Evolutionary conservation across 331 rosid genomes (phyloP), one percentile per base, ranked within the genome.

Genomic region (Pyrus hybrid): DNA sequence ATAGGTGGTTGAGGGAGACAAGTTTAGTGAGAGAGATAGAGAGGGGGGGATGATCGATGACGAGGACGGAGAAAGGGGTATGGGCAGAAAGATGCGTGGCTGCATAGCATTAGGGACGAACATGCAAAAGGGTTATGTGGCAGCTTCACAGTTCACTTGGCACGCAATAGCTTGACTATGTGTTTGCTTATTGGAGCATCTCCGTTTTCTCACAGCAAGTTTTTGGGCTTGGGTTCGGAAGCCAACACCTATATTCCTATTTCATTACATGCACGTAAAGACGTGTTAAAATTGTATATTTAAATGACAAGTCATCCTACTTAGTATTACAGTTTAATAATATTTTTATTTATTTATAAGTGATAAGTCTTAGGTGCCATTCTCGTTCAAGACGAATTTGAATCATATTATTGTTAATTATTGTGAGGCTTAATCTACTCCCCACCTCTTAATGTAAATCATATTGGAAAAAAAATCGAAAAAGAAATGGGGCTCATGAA

Each of bases 41-140:
- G n/a, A n/a, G n/a, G n/a, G n/a, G n/a, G 72, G 47, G 58, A 49
- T 70, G 68, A 23, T 72, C 56, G 70, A 72, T 79, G 86, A 83
- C 76, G 68, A 79, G 45, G 85, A 81, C 80, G 79, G 75, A 45
- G n/a, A 37, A 1, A 49, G 62, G 84, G 88, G 91, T 57, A 86
- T 83, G 93, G 84, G 74, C 51, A 14, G 68, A 73, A 23, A 41
- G 75, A 47, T 78, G 86, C 91, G 98, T 88, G 96, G 95, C 97
- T 28, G 51, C 68, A 28, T 56, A 81, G 75, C 51, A 88, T 88
- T 90, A 73, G 97, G 86, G 89, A 80, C 77, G 70, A 72, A 68
- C 98, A 94, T 94, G 97, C 96, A 90, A 84, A 68, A 49, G 47
- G 93, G 92, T 86, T 88, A 94, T 83, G 97, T 91, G 98, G 94